Base-by-base conservation (phyloP, 768 basidiomycete species). In the Boletus tylopilopsis region DNA sequence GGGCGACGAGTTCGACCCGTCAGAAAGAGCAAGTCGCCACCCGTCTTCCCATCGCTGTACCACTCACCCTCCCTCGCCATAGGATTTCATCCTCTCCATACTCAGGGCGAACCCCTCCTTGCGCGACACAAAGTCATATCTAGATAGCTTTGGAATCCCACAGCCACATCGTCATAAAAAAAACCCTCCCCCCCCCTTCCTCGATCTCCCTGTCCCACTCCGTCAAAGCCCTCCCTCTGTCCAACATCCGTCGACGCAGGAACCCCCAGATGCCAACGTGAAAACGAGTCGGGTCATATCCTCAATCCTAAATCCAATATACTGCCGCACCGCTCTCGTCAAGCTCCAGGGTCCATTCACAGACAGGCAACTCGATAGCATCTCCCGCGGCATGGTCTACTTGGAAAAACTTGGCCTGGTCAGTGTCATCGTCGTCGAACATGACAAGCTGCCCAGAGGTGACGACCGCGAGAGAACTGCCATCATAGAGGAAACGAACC, bases 51-150 rank as follows among this genome's bases (percentile, higher is more conserved):
- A 32, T 51, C 33, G 8, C n/a, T 18, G 6, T 34, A 21, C 40
- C 53, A 22, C 46, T 54, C 57, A 59, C 62, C 16, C 24, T 44
- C 29, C 2, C 12, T 29, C 32, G 16, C n/a, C 33, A 38, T 66
- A 98, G 93, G 96, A 98, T 66, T 94, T 99, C 62, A 94, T 99
- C 62, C 72, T 98, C 48, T 96, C 94, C 27, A 89, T 99, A 60
- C 76, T 99, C 44, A 85, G 88, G 46, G 87, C 96, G 24, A 92
- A 90, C 53, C 95, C 96, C 12, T 97, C 95, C 2, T 68, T 86
- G 45, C 77, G 96, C 55, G 96, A 99, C 65, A 87, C 94, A 24
- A 85, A 84, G 45, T 87, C 86, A 1, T 99, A 96, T 68, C 78
- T 96, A 10, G 87, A 85, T 24, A 90, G 85, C n/a, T 98, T 99